A percentile compares a stretch with the other conserved stretches of the same genome.
Evolutionary conservation across 176 grass and related monocot species (phyloP).

Genomic region (Puya raimondii): DNA sequence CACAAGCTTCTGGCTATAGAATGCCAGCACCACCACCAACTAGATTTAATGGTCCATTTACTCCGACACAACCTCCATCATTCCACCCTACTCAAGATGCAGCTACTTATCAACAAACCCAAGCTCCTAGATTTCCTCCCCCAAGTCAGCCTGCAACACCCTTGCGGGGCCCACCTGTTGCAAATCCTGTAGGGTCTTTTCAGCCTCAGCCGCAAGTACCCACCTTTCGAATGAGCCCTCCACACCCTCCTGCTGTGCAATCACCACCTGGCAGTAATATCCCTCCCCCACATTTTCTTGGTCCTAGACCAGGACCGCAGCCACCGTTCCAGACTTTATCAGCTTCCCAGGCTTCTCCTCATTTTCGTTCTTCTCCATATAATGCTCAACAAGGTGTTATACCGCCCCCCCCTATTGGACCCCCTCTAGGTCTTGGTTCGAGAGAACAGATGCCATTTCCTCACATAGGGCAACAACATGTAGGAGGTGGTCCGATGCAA

Average conservation of each 20-base stretch:
- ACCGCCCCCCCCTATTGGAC: conserved; percentile 37
- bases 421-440: conserved; percentile 8
- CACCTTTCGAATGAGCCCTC: conserved; percentile 26
- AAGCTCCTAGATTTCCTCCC: conserved; percentile 12
- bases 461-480: conserved; percentile 27
- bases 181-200: neutral
- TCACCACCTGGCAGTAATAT: conserved; percentile 16
- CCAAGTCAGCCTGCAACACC: conserved; percentile 2
- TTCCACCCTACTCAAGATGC: neutral
- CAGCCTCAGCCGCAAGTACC: conserved; percentile 6
- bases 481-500: conserved; percentile 35
- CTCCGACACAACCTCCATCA: conserved; percentile 3
- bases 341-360: conserved; percentile 12
- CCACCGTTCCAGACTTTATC: conserved; percentile 25
- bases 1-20: conserved; percentile 24
- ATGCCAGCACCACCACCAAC: neutral
- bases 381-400: conserved; percentile 17
- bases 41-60: conserved; percentile 13
- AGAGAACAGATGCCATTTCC: conserved; percentile 40
- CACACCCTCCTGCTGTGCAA: conserved; percentile 10
- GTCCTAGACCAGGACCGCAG: conserved; percentile 23
- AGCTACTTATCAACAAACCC: conserved; percentile 6
- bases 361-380: conserved; percentile 6
- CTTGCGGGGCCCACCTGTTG: conserved; percentile 7
- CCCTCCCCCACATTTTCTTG: conserved; percentile 29